Conservation (phyloP, 208 protist species). For the Acanthamoeba culbertsoni region DNA sequence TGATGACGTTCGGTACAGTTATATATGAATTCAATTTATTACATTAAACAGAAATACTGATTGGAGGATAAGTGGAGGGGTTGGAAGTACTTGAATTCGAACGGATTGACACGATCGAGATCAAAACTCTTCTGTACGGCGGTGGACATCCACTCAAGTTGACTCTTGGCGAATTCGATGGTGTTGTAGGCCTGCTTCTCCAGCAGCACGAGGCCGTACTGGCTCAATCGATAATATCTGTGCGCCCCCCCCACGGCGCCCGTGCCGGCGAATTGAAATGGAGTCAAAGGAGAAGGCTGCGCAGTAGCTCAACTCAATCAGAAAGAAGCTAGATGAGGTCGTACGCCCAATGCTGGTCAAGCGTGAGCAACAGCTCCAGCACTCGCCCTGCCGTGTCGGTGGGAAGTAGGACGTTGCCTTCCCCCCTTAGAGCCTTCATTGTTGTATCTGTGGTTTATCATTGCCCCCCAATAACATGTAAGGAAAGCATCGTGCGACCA, state of each 20-base stretch:
- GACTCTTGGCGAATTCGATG: conserved; percentile 79
- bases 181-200: conserved; percentile 71
- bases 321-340: neutral
- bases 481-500: neutral
- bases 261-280: too few species aligned
- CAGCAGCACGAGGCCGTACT: conserved; percentile 83
- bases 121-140: conserved; percentile 73
- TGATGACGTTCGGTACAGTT: too few species aligned
- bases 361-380: conserved; percentile 81
- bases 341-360: conserved; percentile 81
- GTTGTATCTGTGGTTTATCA: neutral
- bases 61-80: neutral
- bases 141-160: conserved; percentile 84
- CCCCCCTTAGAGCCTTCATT: conserved; percentile 71
- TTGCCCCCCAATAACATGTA: too few species aligned
- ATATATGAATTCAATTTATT: too few species aligned
- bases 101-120: conserved; percentile 67
- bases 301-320: neutral
- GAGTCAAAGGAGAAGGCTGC: neutral
- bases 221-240: conserved; percentile 25
- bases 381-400: conserved; percentile 83
- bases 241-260: too few species aligned
- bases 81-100: conserved; percentile 66
- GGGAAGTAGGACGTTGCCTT: conserved; percentile 87
- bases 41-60: neutral